These are phyloP conservation scores for Psilocybe subaeruginosa DNA, from an alignment of 768 basidiomycete genomes.

Conservation along the genomic window DNA sequence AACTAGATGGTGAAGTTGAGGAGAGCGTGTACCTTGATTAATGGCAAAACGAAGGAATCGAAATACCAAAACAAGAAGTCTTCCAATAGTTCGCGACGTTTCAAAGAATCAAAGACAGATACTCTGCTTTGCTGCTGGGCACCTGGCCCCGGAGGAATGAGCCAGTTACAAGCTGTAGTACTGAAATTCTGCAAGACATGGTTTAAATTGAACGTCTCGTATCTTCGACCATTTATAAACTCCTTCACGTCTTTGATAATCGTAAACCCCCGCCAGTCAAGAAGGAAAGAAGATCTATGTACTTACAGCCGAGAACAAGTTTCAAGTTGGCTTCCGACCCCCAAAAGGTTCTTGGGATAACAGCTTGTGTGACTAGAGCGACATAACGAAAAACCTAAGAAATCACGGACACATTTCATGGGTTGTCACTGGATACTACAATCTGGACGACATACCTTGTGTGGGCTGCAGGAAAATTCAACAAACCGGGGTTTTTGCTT, in stretches of 20 bases:
- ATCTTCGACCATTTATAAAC: constrained; percentile 79
- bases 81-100: constrained; percentile 79
- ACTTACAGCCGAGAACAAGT: constrained; percentile 58
- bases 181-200: constrained; percentile 75
- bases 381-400: constrained; percentile 74
- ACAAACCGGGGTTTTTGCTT: constrained; percentile 74
- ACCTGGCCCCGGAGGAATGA: constrained; percentile 48
- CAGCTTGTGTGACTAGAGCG: constrained; percentile 58
- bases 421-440: not conserved
- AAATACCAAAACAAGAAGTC: constrained; percentile 97
- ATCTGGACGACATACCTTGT: constrained; percentile 49
- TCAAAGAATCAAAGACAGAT: constrained; percentile 67
- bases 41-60: constrained; percentile 77
- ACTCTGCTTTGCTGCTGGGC: constrained; percentile 48
- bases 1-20: too few species aligned
- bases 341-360: constrained; percentile 82
- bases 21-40: constrained; percentile 64
- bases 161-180: constrained; percentile 80
- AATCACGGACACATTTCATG: not conserved
- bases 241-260: constrained; percentile 60
- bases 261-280: not conserved
- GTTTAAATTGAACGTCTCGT: constrained; percentile 81
- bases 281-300: not conserved
- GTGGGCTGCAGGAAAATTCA: constrained; percentile 70
- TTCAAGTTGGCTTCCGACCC: constrained; percentile 70